A percentile compares a stretch with the other conserved stretches of the same genome.
Evolutionary conservation across 768 basidiomycete species (phyloP).

Genomic region (Xerocomellus chrysenteron): DNA sequence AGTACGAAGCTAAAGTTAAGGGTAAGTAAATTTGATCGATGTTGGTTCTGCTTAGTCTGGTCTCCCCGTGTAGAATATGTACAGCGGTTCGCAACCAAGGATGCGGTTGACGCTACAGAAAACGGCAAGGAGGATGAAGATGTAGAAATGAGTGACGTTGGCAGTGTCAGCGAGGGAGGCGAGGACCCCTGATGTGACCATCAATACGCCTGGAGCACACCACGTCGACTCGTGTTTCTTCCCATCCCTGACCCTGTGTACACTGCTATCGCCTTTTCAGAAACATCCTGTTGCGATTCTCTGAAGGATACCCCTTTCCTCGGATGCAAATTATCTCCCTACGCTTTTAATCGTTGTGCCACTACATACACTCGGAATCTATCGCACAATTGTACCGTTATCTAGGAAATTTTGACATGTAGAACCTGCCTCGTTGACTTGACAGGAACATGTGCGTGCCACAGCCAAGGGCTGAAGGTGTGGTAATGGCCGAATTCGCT

Average conservation of each 20-base stretch:
- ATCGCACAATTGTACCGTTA: conserved; percentile 32
- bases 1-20: conserved; percentile 93
- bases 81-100: conserved; percentile 90
- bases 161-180: conserved; percentile 70
- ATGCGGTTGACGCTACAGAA: conserved; percentile 75
- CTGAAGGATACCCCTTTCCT: conserved; percentile 29
- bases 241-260: conserved; percentile 10
- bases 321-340: conserved; percentile 15
- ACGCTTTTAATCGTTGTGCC: conserved; percentile 21
- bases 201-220: conserved; percentile 10
- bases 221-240: conserved; percentile 8
- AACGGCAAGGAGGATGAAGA: conserved; percentile 67
- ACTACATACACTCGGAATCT: conserved; percentile 23
- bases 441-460: background rate
- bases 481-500: conserved; percentile 2
- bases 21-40: conserved; percentile 44
- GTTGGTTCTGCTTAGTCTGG: background rate
- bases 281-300: conserved; percentile 15
- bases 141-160: conserved; percentile 85
- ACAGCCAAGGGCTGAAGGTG: conserved; percentile 3
- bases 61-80: conserved; percentile 74
- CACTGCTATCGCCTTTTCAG: conserved; percentile 16
- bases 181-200: conserved; percentile 38
- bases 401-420: conserved; percentile 25
- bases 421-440: conserved; percentile 14